Evolutionary conservation across 345 rosid genomes (phyloP).

Genomic region (Dovyalis caffra): DNA sequence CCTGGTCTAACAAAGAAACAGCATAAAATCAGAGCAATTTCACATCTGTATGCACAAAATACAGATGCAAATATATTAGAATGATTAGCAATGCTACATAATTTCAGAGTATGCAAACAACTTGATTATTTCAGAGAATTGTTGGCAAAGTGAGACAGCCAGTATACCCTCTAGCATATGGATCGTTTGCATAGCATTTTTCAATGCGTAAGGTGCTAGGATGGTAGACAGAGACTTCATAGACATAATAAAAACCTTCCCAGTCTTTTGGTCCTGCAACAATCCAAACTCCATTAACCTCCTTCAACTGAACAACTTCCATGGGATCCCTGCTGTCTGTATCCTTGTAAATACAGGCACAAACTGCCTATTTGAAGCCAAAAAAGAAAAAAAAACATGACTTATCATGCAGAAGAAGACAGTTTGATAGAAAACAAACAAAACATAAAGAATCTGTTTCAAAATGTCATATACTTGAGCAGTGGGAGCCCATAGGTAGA

Average conservation of each 20-base stretch:
- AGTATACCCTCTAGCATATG: slow-evolving; percentile 90
- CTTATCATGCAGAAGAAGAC: not conserved
- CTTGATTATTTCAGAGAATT: slow-evolving; percentile 24
- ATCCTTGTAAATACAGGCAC: slow-evolving; percentile 51
- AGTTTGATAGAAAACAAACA: not conserved
- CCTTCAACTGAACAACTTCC: slow-evolving; percentile 52
- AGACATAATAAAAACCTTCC: slow-evolving; percentile 86
- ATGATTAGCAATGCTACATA: not conserved
- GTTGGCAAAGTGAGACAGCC: slow-evolving; percentile 31
- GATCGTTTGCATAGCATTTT: slow-evolving; percentile 89
- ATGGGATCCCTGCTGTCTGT: slow-evolving; percentile 43
- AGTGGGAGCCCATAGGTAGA: slow-evolving; percentile 90
- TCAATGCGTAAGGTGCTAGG: slow-evolving; percentile 70
- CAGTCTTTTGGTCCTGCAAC: slow-evolving; percentile 55
- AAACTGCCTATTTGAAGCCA: slow-evolving; percentile 54
- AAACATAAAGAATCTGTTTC: not conserved
- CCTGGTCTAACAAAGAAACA: slow-evolving; percentile 48
- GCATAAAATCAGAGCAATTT: slow-evolving; percentile 14
- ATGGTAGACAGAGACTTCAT: slow-evolving; percentile 80
- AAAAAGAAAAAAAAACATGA: slow-evolving; percentile 21
- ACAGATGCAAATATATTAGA: not conserved
- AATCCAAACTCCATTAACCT: slow-evolving; percentile 79
- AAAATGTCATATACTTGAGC: slow-evolving; percentile 57
- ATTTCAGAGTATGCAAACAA: slow-evolving; percentile 12
- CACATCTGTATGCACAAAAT: not conserved